Percentiles rank a stretch among this genome's conserved stretches.
phyloP scores from a whole-genome alignment of 192 early-diverging fungal genomes.

The Coemansia sp. region DNA sequence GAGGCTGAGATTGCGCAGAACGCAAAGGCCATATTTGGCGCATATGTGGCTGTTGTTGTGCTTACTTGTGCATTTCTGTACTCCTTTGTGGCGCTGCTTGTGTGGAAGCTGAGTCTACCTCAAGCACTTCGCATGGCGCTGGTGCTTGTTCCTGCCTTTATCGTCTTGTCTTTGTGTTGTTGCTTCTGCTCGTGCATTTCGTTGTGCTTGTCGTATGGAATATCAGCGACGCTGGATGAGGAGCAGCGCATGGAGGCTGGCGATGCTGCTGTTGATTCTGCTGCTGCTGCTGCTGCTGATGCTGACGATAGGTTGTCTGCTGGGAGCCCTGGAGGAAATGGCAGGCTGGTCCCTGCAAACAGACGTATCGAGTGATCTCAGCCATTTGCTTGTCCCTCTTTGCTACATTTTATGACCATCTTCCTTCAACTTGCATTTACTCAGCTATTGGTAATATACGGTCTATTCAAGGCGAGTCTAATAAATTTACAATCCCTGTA shows the following conservation, averaged over 20 bases:
- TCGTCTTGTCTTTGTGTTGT: constrained; percentile 47
- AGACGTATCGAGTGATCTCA: constrained; percentile 19
- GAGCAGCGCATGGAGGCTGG: constrained; percentile 15
- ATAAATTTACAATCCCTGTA: neutral
- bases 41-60: constrained; percentile 55
- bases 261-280: neutral
- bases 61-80: constrained; percentile 47
- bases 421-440: too few species aligned
- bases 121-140: constrained; percentile 55
- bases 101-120: constrained; percentile 53
- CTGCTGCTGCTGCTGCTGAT: neutral
- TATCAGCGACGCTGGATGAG: constrained; percentile 40
- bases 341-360: constrained; percentile 16
- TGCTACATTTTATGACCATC: neutral
- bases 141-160: constrained; percentile 70
- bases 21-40: constrained; percentile 30
- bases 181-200: constrained; percentile 47
- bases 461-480: neutral
- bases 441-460: too few species aligned
- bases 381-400: neutral
- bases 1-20: constrained; percentile 41
- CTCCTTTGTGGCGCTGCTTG: constrained; percentile 59
- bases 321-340: neutral
- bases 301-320: neutral
- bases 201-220: constrained; percentile 38